Percentiles rank a stretch among this genome's conserved stretches.
Evolutionary conservation across 2,329 filamentous ascomycete genomes (phyloP).

Genomic region (Cryphonectria naterciae): DNA sequence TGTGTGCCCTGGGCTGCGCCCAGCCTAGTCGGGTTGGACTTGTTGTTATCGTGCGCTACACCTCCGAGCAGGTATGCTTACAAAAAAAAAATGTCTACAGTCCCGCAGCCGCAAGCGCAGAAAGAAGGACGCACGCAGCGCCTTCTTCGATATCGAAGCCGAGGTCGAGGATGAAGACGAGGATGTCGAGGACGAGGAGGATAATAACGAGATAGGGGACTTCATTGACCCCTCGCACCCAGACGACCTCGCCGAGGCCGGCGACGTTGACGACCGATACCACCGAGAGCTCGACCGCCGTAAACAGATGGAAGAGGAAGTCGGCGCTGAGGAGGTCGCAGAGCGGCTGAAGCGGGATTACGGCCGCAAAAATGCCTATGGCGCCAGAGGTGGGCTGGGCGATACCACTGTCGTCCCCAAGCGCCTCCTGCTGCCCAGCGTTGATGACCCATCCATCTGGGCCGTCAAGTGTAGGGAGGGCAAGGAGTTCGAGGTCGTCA

Average conservation of each 20-base stretch:
- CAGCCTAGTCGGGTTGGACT: not conserved
- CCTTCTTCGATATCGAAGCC: constrained; percentile 97
- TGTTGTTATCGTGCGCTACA: not conserved
- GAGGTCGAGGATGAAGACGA: constrained; percentile 96
- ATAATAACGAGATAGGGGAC: constrained; percentile 79
- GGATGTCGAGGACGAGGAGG: constrained; percentile 85
- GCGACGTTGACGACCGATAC: constrained; percentile 80
- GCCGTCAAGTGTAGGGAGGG: constrained; percentile 90
- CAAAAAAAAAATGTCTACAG: constrained; percentile 38
- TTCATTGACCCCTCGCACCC: constrained; percentile 90
- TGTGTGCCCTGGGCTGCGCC: not conserved
- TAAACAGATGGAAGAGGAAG: constrained; percentile 81
- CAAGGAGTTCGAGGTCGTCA: constrained; percentile 91
- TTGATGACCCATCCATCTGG: constrained; percentile 96
- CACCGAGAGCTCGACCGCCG: constrained; percentile 93
- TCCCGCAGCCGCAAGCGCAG: constrained; percentile 80
- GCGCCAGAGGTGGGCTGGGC: constrained; percentile 54
- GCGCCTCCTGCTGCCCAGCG: constrained; percentile 84
- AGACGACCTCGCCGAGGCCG: constrained; percentile 82
- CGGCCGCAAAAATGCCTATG: constrained; percentile 66
- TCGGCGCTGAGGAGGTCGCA: constrained; percentile 93
- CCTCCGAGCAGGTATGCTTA: not conserved
- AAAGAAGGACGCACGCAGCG: constrained; percentile 70
- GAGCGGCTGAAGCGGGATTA: constrained; percentile 87
- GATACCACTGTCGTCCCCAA: constrained; percentile 82